Evolutionary conservation across 1,284 basidiomycete species (phyloP).

Genomic region (Cryptococcus sp.): DNA sequence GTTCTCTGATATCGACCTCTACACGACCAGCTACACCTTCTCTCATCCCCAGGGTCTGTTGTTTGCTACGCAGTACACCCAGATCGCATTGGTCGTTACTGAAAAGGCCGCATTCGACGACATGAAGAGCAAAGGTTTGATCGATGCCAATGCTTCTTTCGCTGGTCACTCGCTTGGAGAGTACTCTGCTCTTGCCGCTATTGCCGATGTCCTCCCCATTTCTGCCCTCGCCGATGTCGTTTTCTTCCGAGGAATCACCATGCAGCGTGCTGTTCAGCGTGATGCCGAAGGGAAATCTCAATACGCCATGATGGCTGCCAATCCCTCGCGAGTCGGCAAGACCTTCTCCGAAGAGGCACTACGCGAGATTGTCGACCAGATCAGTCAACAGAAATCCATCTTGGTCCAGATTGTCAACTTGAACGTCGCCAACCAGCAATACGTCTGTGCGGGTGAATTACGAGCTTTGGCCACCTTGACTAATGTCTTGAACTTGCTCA

Average conservation of each 20-base stretch:
- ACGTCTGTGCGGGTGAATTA: conserved; percentile 95
- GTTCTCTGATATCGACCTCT: conserved; percentile 85
- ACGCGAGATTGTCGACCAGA: conserved; percentile 89
- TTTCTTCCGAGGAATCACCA: conserved; percentile 98
- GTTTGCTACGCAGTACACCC: conserved; percentile 96
- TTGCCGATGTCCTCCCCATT: conserved; percentile 91
- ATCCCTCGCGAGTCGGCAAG: conserved; percentile 89
- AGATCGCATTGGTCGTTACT: conserved; percentile 95
- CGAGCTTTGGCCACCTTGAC: conserved; percentile 88
- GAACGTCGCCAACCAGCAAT: conserved; percentile 79
- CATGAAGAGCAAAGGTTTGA: conserved; percentile 91
- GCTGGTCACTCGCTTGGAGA: conserved; percentile 98
- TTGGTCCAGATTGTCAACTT: conserved; percentile 96
- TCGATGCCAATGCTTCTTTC: conserved; percentile 86
- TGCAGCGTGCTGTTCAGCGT: conserved; percentile 96
- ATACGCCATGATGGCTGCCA: conserved; percentile 98
- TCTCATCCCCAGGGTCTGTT: conserved; percentile 91
- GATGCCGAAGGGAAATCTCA: conserved; percentile 88
- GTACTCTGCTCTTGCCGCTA: conserved; percentile 95
- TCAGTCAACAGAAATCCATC: conserved; percentile 68
- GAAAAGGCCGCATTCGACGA: conserved; percentile 98
- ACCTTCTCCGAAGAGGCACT: conserved; percentile 86
- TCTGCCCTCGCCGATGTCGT: conserved; percentile 96
- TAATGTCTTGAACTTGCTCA: conserved; percentile 94
- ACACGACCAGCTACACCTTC: conserved; percentile 94